phyloP scores from a whole-genome alignment of 805 yeast genomes.

The Priceomyces medius region DNA sequence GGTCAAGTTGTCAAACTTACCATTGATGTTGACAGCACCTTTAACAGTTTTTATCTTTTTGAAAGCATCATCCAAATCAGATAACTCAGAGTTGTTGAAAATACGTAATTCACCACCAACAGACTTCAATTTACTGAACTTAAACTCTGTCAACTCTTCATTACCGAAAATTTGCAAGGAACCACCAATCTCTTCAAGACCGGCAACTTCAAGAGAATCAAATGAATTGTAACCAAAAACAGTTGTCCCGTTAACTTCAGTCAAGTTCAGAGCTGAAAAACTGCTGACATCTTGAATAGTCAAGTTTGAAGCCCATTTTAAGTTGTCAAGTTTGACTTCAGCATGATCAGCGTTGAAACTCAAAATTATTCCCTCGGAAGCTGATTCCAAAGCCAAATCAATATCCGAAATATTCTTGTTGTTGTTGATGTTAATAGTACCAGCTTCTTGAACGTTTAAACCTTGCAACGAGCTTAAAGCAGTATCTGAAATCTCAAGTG shows the following conservation, averaged over 20 bases:
- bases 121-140: conserved; percentile 27
- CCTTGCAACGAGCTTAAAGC: conserved; percentile 38
- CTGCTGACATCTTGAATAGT: conserved; percentile 41
- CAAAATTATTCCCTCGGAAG: conserved; percentile 34
- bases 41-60: conserved; percentile 29
- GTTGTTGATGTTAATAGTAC: conserved; percentile 39
- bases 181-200: conserved; percentile 36
- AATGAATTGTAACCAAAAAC: conserved; percentile 41
- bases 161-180: conserved; percentile 42
- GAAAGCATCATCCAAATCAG: conserved; percentile 29
- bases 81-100: conserved; percentile 41
- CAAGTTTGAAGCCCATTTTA: conserved; percentile 43
- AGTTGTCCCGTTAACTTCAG: conserved; percentile 41
- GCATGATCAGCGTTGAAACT: conserved; percentile 42
- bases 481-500: conserved; percentile 40
- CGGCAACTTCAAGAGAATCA: conserved; percentile 26
- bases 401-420: conserved; percentile 41
- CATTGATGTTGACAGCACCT: conserved; percentile 42
- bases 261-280: conserved; percentile 31
- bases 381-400: conserved; percentile 34
- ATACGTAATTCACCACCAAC: conserved; percentile 43
- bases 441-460: conserved; percentile 30
- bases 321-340: conserved; percentile 31
- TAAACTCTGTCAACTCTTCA: conserved; percentile 36
- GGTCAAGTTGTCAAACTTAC: conserved; percentile 39